Evolutionary conservation across 306 rosid species (phyloP), one percentile per base, ranked within the genome.

Genomic region (Macrotyloma uniflorum): DNA sequence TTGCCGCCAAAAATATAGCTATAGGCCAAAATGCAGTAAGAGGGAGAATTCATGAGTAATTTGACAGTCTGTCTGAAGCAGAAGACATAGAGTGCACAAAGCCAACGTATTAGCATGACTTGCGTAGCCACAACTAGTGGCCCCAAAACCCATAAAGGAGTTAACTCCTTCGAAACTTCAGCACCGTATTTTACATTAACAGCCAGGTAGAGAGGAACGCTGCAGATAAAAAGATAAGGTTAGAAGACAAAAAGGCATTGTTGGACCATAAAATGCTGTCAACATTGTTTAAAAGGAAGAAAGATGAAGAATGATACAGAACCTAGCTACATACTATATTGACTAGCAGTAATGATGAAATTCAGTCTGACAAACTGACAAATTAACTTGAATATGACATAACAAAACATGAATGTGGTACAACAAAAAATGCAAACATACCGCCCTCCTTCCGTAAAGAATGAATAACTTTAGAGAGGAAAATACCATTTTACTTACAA

Each of bases 121-220:
- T 94, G 80, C 61, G 83, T 63, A 71, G 94, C 97, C 73, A 85
- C 55, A 42, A 90, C 50, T 11, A 92, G 65, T 58, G 98, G 98
- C 65, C 98, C 98, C 12, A 87, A 62, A 85, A 92, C 46, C 98
- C 98, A 94, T 71, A 94, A 85, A 46, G 98, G 98, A 66, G 92
- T 83, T 85, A 94, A 80, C 81, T 94, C 98, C 79, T 86, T 94
- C 2, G 97, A 90, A 89, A 92, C 96, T 80, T 90, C 90, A 35
- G 91, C 89, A 72, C 97, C 98, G 53, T 88, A 92, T 45, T 62
- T 71, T 50, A 75, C 64, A 66, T 94, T 90, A 66, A 94, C 88
- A 30, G 82, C 94, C 91, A 94, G 75, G 87, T 90, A 94, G 58
- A 80, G 54, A 62, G 98, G 97, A 63, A 86, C 47, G 75, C 98